Evolutionary conservation across 2,329 filamentous ascomycete genomes (phyloP).

Genomic region (Neofusicoccum kwambonambiense): DNA sequence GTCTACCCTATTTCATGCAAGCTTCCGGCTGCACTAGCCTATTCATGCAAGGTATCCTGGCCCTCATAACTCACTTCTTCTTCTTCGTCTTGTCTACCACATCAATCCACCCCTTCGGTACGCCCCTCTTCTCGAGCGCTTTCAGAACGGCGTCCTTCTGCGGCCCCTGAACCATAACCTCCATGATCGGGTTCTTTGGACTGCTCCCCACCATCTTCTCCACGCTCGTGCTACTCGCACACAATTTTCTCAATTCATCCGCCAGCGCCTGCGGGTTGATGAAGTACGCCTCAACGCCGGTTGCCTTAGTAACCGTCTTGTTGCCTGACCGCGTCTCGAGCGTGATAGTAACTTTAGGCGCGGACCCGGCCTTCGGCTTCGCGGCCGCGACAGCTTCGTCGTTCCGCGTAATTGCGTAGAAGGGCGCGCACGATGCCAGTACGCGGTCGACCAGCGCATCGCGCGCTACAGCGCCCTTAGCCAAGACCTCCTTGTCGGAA

Average conservation of each 20-base stretch:
- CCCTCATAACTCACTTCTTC: constrained; percentile 47
- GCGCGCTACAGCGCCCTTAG: constrained; percentile 57
- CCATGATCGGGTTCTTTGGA: constrained; percentile 63
- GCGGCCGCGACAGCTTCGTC: constrained; percentile 38
- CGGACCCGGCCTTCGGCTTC: constrained; percentile 61
- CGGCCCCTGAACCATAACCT: constrained; percentile 67
- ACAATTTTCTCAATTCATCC: constrained; percentile 66
- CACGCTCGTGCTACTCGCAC: constrained; percentile 66
- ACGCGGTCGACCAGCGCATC: constrained; percentile 62
- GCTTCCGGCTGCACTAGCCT: neutral
- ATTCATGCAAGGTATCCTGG: too few species aligned
- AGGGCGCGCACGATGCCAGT: constrained; percentile 54
- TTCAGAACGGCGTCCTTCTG: constrained; percentile 61
- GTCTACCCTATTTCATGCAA: neutral
- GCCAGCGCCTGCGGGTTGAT: constrained; percentile 60
- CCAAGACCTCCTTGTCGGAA: constrained; percentile 56
- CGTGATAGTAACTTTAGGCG: constrained; percentile 59
- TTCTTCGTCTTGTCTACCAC: constrained; percentile 68
- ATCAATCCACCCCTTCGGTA: constrained; percentile 60
- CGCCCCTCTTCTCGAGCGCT: constrained; percentile 58
- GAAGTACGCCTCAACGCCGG: constrained; percentile 61
- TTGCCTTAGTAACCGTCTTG: constrained; percentile 64
- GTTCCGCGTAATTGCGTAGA: constrained; percentile 57
- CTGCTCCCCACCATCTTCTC: constrained; percentile 59
- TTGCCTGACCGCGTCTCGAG: constrained; percentile 65